Conservation (phyloP, 306 rosid species). For the Cyclanthera cordifolia region DNA sequence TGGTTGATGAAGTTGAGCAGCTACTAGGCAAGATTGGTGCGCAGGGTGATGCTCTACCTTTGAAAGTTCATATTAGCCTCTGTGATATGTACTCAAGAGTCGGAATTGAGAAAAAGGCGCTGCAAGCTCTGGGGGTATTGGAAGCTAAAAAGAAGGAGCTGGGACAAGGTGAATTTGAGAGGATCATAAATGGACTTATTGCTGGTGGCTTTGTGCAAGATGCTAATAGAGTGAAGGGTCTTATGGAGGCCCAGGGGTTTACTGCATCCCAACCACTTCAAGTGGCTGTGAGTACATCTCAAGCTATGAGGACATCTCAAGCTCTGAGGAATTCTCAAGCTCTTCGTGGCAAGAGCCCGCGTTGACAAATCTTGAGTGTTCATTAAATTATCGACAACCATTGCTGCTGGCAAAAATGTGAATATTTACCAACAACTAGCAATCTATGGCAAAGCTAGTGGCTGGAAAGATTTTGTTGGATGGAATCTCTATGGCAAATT, state of each 20-base stretch:
- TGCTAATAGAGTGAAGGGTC: constrained; percentile 35
- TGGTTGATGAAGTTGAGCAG: constrained; percentile 73
- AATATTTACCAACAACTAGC: constrained; percentile 7
- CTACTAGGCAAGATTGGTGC: constrained; percentile 48
- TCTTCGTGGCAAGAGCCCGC: neutral
- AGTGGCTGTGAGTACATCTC: constrained; percentile 17
- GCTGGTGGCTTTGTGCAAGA: constrained; percentile 54
- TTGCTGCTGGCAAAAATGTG: neutral
- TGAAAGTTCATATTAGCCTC: constrained; percentile 61
- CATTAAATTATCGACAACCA: neutral
- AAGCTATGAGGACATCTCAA: constrained; percentile 20
- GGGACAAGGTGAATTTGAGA: constrained; percentile 40
- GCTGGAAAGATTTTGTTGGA: neutral
- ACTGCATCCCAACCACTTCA: constrained; percentile 16
- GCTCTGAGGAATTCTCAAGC: constrained; percentile 18
- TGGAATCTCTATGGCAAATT: constrained; percentile 1
- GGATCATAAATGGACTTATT: constrained; percentile 39
- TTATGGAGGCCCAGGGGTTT: constrained; percentile 66
- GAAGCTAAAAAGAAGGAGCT: constrained; percentile 60
- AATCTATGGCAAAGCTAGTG: neutral
- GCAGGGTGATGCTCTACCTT: constrained; percentile 66
- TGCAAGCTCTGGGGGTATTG: constrained; percentile 58
- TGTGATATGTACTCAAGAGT: constrained; percentile 67
- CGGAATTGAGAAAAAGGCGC: constrained; percentile 65
- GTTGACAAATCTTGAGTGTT: constrained; percentile 23